Evolutionary conservation across 73 alveolate genomes (phyloP).

Genomic region (Paramecium bursaria): DNA sequence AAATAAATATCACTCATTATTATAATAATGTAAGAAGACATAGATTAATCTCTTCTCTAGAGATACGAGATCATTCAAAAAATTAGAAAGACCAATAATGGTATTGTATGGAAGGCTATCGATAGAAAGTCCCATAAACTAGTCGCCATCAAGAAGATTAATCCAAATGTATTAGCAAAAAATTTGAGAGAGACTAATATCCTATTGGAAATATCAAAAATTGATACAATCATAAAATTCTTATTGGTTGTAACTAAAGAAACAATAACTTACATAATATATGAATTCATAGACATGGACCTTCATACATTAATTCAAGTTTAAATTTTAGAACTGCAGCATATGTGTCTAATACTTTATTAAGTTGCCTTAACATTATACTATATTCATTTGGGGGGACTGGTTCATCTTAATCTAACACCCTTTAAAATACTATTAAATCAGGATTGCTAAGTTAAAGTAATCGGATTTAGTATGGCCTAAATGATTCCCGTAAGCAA

Average conservation of each 20-base stretch:
- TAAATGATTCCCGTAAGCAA: not conserved
- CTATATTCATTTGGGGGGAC: conserved; percentile 38
- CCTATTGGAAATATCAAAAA: conserved; percentile 3
- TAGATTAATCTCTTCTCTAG: conserved; percentile 30
- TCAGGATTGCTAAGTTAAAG: conserved; percentile 30
- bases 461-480: conserved; percentile 44
- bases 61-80: conserved; percentile 47
- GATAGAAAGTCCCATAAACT: conserved; percentile 38
- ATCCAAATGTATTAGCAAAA: conserved; percentile 23
- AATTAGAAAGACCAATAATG: conserved; percentile 14
- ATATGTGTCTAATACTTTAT: conserved; percentile 6
- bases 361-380: conserved; percentile 9
- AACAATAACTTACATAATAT: not conserved
- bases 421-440: conserved; percentile 50
- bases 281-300: conserved; percentile 60
- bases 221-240: not conserved
- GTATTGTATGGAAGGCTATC: conserved; percentile 46
- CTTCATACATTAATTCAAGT: conserved; percentile 32
- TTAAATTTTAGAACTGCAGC: not conserved
- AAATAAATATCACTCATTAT: conserved; percentile 41
- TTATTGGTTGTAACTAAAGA: conserved; percentile 20
- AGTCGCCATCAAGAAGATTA: conserved; percentile 43
- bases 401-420: conserved; percentile 30
- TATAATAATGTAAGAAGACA: conserved; percentile 51
- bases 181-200: conserved; percentile 33